A percentile compares a stretch with the other conserved stretches of the same genome.
Evolutionary conservation across 352 stramenopile species (phyloP).

Genomic region (Phytophthora pistaciae): DNA sequence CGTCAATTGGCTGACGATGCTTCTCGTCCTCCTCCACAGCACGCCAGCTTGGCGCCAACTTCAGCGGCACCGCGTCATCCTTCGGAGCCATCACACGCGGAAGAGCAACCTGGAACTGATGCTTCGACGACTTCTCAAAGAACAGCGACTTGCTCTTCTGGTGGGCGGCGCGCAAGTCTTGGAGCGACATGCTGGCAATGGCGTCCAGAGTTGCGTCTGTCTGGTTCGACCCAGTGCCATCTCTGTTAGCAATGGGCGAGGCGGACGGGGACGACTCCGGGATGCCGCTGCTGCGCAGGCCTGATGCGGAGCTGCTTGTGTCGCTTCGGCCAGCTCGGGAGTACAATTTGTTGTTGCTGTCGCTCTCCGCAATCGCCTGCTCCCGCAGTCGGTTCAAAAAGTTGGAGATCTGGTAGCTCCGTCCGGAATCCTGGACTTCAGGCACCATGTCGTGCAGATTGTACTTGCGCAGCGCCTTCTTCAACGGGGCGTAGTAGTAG

Average conservation of each 20-base stretch:
- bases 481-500: constrained; percentile 87
- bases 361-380: constrained; percentile 76
- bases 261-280: constrained; percentile 52
- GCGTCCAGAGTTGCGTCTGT: constrained; percentile 57
- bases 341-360: constrained; percentile 85
- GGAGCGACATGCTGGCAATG: constrained; percentile 70
- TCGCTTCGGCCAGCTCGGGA: constrained; percentile 47
- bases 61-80: constrained; percentile 39
- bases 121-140: constrained; percentile 57
- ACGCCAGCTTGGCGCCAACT: constrained; percentile 66
- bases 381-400: constrained; percentile 80
- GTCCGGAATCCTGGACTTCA: constrained; percentile 81
- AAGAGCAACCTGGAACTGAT: constrained; percentile 48
- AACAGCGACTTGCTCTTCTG: constrained; percentile 60
- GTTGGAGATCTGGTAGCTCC: constrained; percentile 87
- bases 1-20: constrained; percentile 85
- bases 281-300: constrained; percentile 22
- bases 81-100: constrained; percentile 32
- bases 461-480: constrained; percentile 88
- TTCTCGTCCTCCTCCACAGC: constrained; percentile 84
- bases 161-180: constrained; percentile 63
- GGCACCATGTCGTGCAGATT: constrained; percentile 90
- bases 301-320: constrained; percentile 13
- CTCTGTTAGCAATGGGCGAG: constrained; percentile 39
- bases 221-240: constrained; percentile 28